phyloP scores from a whole-genome alignment of 1,284 basidiomycete species.

The Acaromyces ingoldii region DNA sequence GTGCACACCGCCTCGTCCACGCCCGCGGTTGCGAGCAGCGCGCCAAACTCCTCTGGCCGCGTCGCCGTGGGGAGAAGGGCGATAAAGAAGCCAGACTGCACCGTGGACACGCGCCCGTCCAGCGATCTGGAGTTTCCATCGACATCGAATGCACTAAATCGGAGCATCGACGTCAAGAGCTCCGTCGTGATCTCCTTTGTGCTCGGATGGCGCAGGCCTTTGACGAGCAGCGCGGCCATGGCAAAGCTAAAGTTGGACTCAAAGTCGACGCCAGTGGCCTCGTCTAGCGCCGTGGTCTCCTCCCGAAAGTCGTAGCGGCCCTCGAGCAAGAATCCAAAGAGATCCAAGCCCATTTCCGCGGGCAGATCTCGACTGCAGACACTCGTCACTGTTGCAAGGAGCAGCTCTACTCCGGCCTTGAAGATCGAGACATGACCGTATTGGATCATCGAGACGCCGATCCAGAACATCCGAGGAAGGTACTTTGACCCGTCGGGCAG shows the following conservation, averaged over 20 bases:
- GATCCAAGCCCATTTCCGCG: conserved; percentile 24
- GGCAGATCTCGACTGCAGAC: conserved; percentile 31
- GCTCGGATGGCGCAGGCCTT: conserved; percentile 37
- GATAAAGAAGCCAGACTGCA: conserved; percentile 41
- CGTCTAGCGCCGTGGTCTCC: conserved; percentile 36
- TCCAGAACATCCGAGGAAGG: conserved; percentile 47
- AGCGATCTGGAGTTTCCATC: conserved; percentile 20
- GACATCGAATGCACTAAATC: conserved; percentile 23
- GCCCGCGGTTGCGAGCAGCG: conserved; percentile 31
- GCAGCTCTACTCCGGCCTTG: conserved; percentile 39
- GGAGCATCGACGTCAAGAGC: conserved; percentile 35
- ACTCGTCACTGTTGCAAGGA: conserved; percentile 31
- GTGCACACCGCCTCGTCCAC: conserved; percentile 17
- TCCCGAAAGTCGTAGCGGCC: conserved; percentile 42
- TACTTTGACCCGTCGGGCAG: conserved; percentile 37
- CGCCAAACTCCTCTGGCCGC: conserved; percentile 35
- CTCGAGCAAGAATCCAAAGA: conserved; percentile 33
- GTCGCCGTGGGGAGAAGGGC: conserved; percentile 38
- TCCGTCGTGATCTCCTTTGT: conserved; percentile 37
- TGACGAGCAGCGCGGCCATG: conserved; percentile 42
- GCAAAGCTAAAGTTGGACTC: conserved; percentile 46
- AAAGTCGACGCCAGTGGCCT: conserved; percentile 46
- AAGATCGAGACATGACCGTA: conserved; percentile 42
- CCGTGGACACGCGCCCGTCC: conserved; percentile 25
- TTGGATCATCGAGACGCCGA: conserved; percentile 42